A percentile compares a stretch with the other conserved stretches of the same genome.
Evolutionary conservation across 2,329 filamentous ascomycete species (phyloP).

Genomic region (Monosporascus sp.): DNA sequence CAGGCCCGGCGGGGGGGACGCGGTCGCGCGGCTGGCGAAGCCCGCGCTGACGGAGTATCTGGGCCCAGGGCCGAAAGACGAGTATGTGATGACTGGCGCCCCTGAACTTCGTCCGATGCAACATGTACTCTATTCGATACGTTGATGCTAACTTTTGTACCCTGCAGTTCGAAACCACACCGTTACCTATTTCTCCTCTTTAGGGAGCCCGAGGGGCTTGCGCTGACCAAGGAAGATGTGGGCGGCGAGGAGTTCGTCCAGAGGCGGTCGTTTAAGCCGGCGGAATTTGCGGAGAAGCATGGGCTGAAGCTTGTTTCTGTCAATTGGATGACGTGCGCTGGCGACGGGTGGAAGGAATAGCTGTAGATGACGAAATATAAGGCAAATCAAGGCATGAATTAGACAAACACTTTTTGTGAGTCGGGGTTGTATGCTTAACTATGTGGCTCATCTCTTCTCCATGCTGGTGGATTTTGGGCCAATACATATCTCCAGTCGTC

Average conservation of each 20-base stretch:
- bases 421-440: too few relatives aligned
- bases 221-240: slow-evolving; percentile 35
- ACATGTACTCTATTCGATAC: too few relatives aligned
- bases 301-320: slow-evolving; percentile 33
- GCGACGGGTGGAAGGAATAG: slow-evolving; percentile 36
- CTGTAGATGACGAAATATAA: not conserved
- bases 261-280: slow-evolving; percentile 37
- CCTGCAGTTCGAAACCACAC: slow-evolving; percentile 40
- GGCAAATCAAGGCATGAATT: too few relatives aligned
- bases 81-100: slow-evolving; percentile 27
- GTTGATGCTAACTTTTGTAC: not conserved
- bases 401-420: too few relatives aligned
- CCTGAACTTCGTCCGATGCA: too few relatives aligned
- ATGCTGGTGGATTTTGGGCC: too few relatives aligned
- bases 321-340: slow-evolving; percentile 44
- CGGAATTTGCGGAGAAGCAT: slow-evolving; percentile 33
- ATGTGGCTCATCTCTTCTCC: too few relatives aligned
- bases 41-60: slow-evolving; percentile 36
- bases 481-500: too few relatives aligned
- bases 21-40: slow-evolving; percentile 21
- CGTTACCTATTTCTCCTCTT: slow-evolving; percentile 42
- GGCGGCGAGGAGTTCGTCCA: slow-evolving; percentile 43
- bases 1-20: slow-evolving; percentile 24
- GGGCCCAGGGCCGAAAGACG: slow-evolving; percentile 41
- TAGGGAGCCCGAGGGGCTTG: slow-evolving; percentile 32